phyloP scores from a whole-genome alignment of 2,329 filamentous ascomycete species.

The Aspergillus sp. region DNA sequence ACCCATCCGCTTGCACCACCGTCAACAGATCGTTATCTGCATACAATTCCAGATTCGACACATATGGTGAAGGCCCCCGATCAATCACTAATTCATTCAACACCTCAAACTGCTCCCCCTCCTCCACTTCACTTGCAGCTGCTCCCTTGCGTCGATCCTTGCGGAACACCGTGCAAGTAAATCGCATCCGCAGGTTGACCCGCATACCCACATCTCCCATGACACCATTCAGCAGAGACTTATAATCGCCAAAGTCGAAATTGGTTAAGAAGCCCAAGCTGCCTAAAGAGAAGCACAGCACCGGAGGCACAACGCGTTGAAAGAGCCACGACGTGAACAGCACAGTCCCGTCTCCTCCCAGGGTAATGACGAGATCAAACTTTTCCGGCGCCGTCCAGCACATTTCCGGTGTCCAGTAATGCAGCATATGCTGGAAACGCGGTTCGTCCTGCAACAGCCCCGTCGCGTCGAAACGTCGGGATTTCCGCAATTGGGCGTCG shows the following conservation, averaged over 20 bases:
- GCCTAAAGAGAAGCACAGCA: constrained; percentile 83
- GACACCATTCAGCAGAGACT: constrained; percentile 73
- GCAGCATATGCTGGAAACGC: constrained; percentile 73
- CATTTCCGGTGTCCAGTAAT: constrained; percentile 92
- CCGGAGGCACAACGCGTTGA: constrained; percentile 86
- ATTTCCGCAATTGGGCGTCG: constrained; percentile 85
- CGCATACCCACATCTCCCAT: constrained; percentile 96
- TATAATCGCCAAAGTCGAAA: constrained; percentile 88
- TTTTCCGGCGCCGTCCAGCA: constrained; percentile 91
- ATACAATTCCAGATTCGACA: constrained; percentile 92
- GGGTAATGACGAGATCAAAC: constrained; percentile 88
- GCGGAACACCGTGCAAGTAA: constrained; percentile 94
- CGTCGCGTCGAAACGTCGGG: constrained; percentile 74
- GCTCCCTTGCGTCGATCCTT: constrained; percentile 44
- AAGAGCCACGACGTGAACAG: constrained; percentile 96
- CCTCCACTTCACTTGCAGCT: constrained; percentile 57
- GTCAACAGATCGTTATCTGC: constrained; percentile 92
- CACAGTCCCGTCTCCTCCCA: constrained; percentile 94
- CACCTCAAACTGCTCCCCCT: constrained; percentile 94
- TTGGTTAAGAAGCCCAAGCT: constrained; percentile 94
- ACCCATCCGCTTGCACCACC: constrained; percentile 91
- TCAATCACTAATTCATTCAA: constrained; percentile 98
- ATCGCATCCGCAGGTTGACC: constrained; percentile 95
- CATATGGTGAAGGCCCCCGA: constrained; percentile 89
- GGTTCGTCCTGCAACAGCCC: constrained; percentile 65